These are phyloP conservation scores for Candida mattraensis DNA, from an alignment of 805 yeast genomes.

Conservation along the genomic window DNA sequence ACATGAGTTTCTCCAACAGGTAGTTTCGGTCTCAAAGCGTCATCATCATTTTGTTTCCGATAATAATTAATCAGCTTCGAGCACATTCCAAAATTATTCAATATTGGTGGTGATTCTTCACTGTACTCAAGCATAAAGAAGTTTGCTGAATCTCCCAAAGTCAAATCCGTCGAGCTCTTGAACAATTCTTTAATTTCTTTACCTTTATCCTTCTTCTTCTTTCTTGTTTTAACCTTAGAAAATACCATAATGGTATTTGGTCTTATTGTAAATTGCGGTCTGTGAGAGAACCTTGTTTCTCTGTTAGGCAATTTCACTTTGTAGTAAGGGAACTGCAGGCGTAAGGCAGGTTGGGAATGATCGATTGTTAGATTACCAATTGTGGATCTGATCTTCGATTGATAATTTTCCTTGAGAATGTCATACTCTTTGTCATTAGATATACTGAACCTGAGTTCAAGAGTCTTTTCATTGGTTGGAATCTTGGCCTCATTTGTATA, in stretches of 20 bases:
- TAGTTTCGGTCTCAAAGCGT: constrained; percentile 80
- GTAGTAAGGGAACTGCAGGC: constrained; percentile 88
- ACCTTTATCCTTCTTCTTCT: constrained; percentile 87
- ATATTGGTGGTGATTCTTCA: constrained; percentile 80
- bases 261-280: constrained; percentile 71
- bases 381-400: constrained; percentile 88
- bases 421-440: constrained; percentile 91
- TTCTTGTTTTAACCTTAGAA: constrained; percentile 71
- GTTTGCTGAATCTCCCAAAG: constrained; percentile 80
- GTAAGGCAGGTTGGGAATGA: constrained; percentile 83
- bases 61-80: constrained; percentile 90
- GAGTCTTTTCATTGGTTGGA: constrained; percentile 53
- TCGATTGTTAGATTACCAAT: constrained; percentile 89
- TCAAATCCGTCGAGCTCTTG: constrained; percentile 67
- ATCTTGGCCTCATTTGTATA: constrained; percentile 35
- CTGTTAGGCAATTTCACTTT: constrained; percentile 69
- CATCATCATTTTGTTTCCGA: constrained; percentile 79
- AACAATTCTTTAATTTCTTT: constrained; percentile 76
- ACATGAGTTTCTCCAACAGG: constrained; percentile 94
- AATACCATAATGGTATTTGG: constrained; percentile 79
- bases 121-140: constrained; percentile 83
- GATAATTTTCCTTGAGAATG: constrained; percentile 77
- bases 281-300: constrained; percentile 75
- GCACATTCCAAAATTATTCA: constrained; percentile 94
- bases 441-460: constrained; percentile 68